Percentiles rank a stretch among this genome's conserved stretches.
Evolutionary conservation across 345 rosid genomes (phyloP).

Genomic region (Ceriops zippeliana): DNA sequence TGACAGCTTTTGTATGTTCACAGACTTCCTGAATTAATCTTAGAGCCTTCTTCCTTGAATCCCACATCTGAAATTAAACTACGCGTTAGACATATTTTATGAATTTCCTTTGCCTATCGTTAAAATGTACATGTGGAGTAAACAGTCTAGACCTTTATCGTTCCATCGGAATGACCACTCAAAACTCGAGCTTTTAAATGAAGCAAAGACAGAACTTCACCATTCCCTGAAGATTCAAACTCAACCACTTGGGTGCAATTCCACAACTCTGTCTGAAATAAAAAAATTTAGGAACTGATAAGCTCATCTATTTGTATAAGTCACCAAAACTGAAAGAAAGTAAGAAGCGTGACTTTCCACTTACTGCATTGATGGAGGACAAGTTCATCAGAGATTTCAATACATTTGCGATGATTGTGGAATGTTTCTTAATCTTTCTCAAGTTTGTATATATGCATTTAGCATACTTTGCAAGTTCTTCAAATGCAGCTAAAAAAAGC

Average conservation of each 20-base stretch:
- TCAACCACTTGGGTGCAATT: conserved; percentile 40
- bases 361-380: conserved; percentile 57
- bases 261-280: conserved; percentile 57
- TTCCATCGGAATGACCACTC: conserved; percentile 70
- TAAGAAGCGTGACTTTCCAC: conserved; percentile 16
- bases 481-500: conserved; percentile 37
- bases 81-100: neutral
- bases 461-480: conserved; percentile 52
- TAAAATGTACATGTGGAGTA: neutral
- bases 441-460: conserved; percentile 50
- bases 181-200: conserved; percentile 43
- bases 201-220: conserved; percentile 50
- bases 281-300: neutral
- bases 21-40: conserved; percentile 51
- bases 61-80: conserved; percentile 44
- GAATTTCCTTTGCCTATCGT: neutral
- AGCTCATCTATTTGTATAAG: neutral
- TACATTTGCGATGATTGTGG: conserved; percentile 43
- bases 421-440: conserved; percentile 51
- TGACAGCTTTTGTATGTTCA: conserved; percentile 56
- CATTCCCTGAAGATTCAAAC: conserved; percentile 42
- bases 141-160: conserved; percentile 44
- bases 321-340: neutral
- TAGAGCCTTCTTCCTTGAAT: conserved; percentile 40
- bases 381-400: conserved; percentile 57